Evolutionary conservation across 164 flowering plant genomes (phyloP).

Genomic region (Malania oleifera): DNA sequence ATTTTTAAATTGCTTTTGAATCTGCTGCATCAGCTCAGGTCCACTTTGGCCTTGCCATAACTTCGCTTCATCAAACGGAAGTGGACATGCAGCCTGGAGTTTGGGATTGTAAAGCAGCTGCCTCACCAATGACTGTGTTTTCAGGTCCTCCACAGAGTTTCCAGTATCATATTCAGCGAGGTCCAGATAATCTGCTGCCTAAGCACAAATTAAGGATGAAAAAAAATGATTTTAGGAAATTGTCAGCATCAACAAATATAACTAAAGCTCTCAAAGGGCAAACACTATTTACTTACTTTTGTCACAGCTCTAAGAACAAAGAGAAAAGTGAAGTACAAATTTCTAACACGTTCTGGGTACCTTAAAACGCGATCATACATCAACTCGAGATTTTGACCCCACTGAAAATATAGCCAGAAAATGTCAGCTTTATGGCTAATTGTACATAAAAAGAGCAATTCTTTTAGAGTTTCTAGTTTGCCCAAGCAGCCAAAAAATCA

Average conservation of each 20-base stretch:
- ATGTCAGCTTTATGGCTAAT: neutral
- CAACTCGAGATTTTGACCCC: slow-evolving; percentile 78
- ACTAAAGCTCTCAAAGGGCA: neutral
- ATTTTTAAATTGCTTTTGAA: slow-evolving; percentile 85
- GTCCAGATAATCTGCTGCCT: slow-evolving; percentile 90
- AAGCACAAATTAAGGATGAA: slow-evolving; percentile 8
- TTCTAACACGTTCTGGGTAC: slow-evolving; percentile 83
- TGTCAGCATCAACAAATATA: neutral
- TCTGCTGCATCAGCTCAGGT: slow-evolving; percentile 79
- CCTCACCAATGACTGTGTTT: slow-evolving; percentile 68
- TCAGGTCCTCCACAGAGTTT: slow-evolving; percentile 74
- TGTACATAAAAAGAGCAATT: neutral
- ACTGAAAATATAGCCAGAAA: slow-evolving; percentile 41
- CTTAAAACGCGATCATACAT: slow-evolving; percentile 78
- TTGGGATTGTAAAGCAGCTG: slow-evolving; percentile 71
- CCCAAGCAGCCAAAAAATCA: neutral
- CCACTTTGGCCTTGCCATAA: slow-evolving; percentile 95
- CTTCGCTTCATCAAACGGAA: slow-evolving; percentile 97
- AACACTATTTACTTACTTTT: slow-evolving; percentile 47
- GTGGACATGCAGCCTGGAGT: slow-evolving; percentile 82
- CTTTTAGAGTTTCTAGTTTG: neutral
- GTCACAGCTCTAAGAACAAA: slow-evolving; percentile 96
- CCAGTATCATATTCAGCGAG: slow-evolving; percentile 95
- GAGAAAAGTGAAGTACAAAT: slow-evolving; percentile 89
- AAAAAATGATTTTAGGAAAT: neutral